Evolutionary conservation across 2,329 filamentous ascomycete species (phyloP).

Genomic region (Sporothrix pseudoabietina): DNA sequence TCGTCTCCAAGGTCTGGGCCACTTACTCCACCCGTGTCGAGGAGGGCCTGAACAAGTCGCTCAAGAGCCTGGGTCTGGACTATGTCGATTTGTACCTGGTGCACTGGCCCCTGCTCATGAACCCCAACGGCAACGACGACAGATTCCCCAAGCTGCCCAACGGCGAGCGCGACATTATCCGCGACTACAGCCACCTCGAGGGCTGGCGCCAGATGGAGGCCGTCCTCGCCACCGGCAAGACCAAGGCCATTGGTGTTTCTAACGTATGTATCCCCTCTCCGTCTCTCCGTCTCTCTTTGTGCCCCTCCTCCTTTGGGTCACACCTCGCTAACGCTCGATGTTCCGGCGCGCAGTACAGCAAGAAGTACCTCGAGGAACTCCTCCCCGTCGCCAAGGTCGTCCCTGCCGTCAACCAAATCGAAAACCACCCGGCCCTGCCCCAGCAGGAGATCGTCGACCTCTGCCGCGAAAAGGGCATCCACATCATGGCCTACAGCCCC

Average conservation of each 20-base stretch:
- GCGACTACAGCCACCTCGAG: slow-evolving; percentile 68
- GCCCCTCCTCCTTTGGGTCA: not conserved
- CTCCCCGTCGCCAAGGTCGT: slow-evolving; percentile 55
- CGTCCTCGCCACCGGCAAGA: slow-evolving; percentile 61
- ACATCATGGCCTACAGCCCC: slow-evolving; percentile 73
- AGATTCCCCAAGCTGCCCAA: slow-evolving; percentile 74
- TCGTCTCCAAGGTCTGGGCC: slow-evolving; percentile 84
- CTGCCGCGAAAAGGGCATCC: slow-evolving; percentile 68
- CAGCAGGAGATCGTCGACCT: slow-evolving; percentile 72
- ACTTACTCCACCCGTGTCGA: slow-evolving; percentile 73
- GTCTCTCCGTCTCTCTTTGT: not conserved
- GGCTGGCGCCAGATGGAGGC: slow-evolving; percentile 79
- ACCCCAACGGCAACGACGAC: slow-evolving; percentile 73
- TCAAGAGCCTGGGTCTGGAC: slow-evolving; percentile 72
- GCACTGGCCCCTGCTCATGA: slow-evolving; percentile 83
- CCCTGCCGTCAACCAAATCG: slow-evolving; percentile 71
- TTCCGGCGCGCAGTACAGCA: slow-evolving; percentile 50
- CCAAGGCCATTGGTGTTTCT: slow-evolving; percentile 57
- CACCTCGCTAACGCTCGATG: not conserved
- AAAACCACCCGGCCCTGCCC: slow-evolving; percentile 71
- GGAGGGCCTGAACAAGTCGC: slow-evolving; percentile 69
- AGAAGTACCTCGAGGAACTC: slow-evolving; percentile 58
- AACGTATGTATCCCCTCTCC: slow-evolving; percentile 47
- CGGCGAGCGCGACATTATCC: slow-evolving; percentile 72
- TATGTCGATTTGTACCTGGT: slow-evolving; percentile 82